Base-by-base conservation (phyloP, 352 stramenopile genomes). In the Phytophthora tubulina region DNA sequence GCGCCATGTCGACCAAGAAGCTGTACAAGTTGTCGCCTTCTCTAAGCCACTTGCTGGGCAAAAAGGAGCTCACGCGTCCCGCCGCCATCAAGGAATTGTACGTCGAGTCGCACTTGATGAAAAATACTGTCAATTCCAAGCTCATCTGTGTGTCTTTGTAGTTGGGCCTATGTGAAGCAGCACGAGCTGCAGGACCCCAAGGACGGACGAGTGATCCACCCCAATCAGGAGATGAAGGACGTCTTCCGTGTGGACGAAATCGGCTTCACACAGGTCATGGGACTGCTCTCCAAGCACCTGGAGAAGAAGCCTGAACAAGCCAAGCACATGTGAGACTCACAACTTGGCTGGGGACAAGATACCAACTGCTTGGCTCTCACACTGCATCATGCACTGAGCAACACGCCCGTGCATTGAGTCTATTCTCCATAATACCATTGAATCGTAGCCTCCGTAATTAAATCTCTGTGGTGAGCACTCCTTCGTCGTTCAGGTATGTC, bases 21-120 rank as follows among this genome's bases (percentile, higher is more conserved):
- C 33, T 93, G 38, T 93, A 90, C 75, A 88, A 86, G 58, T 61
- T 94, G 42, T 92, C 84, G 54, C 77, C 74, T 63, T 77, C 79
- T 41, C 66, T 94, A 42, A 78, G 89, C 75, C 65, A 75, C 6
- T 55, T 94, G 46, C 70, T 93, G 38, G 85, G 87, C 73, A 93
- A 94, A 70, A 77, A 61, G 9, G 81, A 90, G 73, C 84, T 93
- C 49, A 89, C 87, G 31, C 85, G 85, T 13, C 82, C 82, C 1
- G 84, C 80, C 6, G 87, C 87, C 11, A 65, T 92, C 14, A 94
- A 94, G 64, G 87, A 94, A 48, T 93, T 94, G 87, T 94, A 55
- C 64, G 85, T 91, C 44, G 6, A 54, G n/a, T 33, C 46, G 45
- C 38, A 2, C 4, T 38, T 31, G 21, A 27, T 27, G 21, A 27